Conservation (phyloP, 306 rosid genomes). For the Pyrus pyrifolia region DNA sequence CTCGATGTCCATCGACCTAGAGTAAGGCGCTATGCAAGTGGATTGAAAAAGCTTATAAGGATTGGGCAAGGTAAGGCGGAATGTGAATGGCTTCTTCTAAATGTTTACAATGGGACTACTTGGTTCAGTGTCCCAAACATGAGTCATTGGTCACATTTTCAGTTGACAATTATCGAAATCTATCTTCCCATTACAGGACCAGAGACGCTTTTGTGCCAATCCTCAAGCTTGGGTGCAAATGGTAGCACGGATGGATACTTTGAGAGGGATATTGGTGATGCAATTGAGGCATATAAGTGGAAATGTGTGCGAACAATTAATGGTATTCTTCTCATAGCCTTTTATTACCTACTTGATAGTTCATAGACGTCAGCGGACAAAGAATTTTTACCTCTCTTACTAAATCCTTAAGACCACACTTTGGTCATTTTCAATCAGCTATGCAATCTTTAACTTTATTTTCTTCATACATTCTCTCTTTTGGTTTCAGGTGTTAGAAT, state of each 20-base stretch:
- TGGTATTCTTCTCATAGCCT: constrained; percentile 45
- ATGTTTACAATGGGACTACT: neutral
- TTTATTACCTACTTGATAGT: constrained; percentile 3
- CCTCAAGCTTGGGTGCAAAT: constrained; percentile 35
- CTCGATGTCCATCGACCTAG: constrained; percentile 63
- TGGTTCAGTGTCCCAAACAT: neutral
- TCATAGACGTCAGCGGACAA: constrained; percentile 8
- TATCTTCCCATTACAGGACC: constrained; percentile 50
- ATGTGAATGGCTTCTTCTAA: neutral
- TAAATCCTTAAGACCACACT: neutral
- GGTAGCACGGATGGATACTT: constrained; percentile 40
- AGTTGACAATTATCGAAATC: neutral
- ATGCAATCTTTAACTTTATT: neutral
- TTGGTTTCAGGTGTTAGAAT: constrained; percentile 77
- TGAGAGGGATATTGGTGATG: constrained; percentile 65
- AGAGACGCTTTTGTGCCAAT: constrained; percentile 61
- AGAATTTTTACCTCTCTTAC: constrained; percentile 3
- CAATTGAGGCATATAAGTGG: constrained; percentile 75
- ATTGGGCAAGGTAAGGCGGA: constrained; percentile 79
- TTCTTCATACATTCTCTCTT: constrained; percentile 5
- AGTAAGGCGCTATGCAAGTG: constrained; percentile 79
- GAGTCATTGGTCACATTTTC: neutral
- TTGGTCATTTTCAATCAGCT: constrained; percentile 4
- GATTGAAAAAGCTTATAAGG: constrained; percentile 60
- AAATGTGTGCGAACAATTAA: constrained; percentile 78